A percentile compares a stretch with the other conserved stretches of the same genome.
Conservation (phyloP, 2,329 filamentous ascomycete genomes). For the Trichoderma harzianum region DNA sequence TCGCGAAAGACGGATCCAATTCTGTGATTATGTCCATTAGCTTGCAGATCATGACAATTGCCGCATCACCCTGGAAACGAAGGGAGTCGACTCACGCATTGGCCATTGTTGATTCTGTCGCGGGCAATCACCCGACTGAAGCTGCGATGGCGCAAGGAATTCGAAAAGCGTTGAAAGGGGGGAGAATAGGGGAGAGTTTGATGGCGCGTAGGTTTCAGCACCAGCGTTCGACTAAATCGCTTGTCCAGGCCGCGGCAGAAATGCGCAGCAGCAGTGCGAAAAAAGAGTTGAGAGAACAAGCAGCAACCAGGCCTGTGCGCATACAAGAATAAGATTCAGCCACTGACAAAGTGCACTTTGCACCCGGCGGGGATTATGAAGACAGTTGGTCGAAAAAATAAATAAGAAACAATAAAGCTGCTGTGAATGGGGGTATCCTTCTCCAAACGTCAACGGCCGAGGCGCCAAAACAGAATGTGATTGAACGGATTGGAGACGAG, state of each 20-base stretch:
- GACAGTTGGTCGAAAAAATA: not conserved
- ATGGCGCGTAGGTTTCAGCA: slow-evolving; percentile 11
- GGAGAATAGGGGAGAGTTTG: not conserved
- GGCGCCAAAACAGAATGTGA: not conserved
- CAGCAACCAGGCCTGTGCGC: slow-evolving; percentile 9
- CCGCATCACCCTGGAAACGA: not conserved
- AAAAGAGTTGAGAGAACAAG: not conserved
- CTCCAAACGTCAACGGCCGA: not conserved
- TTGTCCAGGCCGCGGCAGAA: slow-evolving; percentile 1
- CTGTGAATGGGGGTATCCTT: not conserved
- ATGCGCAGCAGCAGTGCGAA: not conserved
- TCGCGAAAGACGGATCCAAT: slow-evolving; percentile 73
- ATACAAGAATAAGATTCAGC: not conserved
- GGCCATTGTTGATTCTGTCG: slow-evolving; percentile 21
- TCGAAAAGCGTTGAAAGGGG: not conserved
- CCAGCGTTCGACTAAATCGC: not conserved
- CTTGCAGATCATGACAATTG: not conserved
- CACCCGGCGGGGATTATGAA: not conserved
- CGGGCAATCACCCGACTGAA: not conserved
- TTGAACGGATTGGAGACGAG: not conserved
- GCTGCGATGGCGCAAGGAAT: not conserved
- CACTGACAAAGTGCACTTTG: not conserved
- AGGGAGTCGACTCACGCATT: slow-evolving; percentile 22
- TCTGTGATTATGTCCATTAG: slow-evolving; percentile 37
- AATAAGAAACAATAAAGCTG: not conserved